Conservation (phyloP, 2,329 filamentous ascomycete genomes). For the Apiospora malaysiana region DNA sequence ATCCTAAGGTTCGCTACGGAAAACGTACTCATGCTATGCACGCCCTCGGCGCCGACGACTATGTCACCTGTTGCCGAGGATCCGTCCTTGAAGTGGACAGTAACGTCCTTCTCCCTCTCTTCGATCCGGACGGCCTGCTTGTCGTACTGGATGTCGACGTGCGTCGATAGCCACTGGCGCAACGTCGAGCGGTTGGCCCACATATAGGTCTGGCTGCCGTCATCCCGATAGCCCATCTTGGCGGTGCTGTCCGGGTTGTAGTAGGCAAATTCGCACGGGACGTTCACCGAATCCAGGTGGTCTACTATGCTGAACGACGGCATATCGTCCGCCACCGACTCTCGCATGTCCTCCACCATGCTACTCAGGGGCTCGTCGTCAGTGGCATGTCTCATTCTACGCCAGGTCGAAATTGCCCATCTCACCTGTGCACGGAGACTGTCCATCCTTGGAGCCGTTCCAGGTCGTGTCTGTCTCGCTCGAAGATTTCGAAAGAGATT, state of each 20-base stretch:
- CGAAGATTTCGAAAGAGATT: slow-evolving; percentile 23
- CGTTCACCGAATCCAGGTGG: slow-evolving; percentile 28
- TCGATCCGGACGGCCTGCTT: slow-evolving; percentile 31
- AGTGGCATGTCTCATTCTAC: neutral
- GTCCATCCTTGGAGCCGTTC: slow-evolving; percentile 23
- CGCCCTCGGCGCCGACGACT: slow-evolving; percentile 37
- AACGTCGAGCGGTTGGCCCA: slow-evolving; percentile 33
- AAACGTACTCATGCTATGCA: slow-evolving; percentile 33
- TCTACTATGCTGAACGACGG: slow-evolving; percentile 28
- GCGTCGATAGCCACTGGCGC: slow-evolving; percentile 35
- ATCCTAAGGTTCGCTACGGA: too few species aligned
- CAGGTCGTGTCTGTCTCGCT: slow-evolving; percentile 14
- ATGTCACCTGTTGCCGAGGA: slow-evolving; percentile 33
- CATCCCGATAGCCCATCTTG: slow-evolving; percentile 21
- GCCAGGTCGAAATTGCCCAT: accelerated
- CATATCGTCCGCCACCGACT: slow-evolving; percentile 23
- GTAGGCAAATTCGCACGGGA: slow-evolving; percentile 26
- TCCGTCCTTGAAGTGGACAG: slow-evolving; percentile 35
- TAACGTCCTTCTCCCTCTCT: slow-evolving; percentile 27
- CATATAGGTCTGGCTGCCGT: slow-evolving; percentile 20
- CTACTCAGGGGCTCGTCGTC: neutral
- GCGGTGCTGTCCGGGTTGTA: slow-evolving; percentile 23
- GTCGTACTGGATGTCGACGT: slow-evolving; percentile 36
- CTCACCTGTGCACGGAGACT: slow-evolving; percentile 21
- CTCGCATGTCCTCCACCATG: slow-evolving; percentile 7